Conservation (phyloP, 177 flowering plant genomes). For the Tripterygium wilfordii region DNA sequence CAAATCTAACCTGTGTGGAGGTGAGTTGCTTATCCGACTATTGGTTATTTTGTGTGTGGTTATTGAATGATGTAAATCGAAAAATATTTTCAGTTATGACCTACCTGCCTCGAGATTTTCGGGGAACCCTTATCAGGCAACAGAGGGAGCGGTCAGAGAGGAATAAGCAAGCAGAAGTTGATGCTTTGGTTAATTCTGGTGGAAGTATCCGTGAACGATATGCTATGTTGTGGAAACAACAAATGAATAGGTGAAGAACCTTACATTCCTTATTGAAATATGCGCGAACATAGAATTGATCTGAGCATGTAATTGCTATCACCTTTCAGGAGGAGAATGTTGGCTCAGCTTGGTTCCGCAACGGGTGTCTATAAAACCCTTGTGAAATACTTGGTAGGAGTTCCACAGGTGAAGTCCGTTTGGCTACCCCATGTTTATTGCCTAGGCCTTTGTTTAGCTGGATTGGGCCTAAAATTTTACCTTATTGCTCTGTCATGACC, state of each 20-base stretch:
- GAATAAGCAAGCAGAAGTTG: conserved; percentile 84
- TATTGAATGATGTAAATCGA: not conserved
- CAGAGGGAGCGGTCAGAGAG: conserved; percentile 96
- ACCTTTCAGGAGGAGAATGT: conserved; percentile 63
- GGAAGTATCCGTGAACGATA: conserved; percentile 83
- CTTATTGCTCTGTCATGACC: too few relatives aligned
- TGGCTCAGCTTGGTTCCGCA: conserved; percentile 96
- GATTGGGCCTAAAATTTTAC: not conserved
- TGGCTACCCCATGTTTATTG: not conserved
- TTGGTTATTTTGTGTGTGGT: not conserved
- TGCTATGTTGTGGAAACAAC: conserved; percentile 91
- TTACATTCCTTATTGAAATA: conserved; percentile 4
- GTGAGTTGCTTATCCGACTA: not conserved
- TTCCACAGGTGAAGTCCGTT: conserved; percentile 67
- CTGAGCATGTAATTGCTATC: conserved; percentile 5
- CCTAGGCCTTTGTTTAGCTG: not conserved
- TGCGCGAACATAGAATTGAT: conserved; percentile 4
- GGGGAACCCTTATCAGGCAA: conserved; percentile 84
- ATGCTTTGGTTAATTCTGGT: conserved; percentile 75
- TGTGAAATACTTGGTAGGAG: conserved; percentile 96
- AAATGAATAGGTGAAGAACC: conserved; percentile 78
- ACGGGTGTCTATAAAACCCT: conserved; percentile 95
- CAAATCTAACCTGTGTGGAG: not conserved
- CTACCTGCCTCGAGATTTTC: conserved; percentile 98
- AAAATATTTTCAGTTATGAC: conserved; percentile 80